Evolutionary conservation across 2,329 filamentous ascomycete species (phyloP).

Genomic region (Phaeosphaeriaceae sp.): DNA sequence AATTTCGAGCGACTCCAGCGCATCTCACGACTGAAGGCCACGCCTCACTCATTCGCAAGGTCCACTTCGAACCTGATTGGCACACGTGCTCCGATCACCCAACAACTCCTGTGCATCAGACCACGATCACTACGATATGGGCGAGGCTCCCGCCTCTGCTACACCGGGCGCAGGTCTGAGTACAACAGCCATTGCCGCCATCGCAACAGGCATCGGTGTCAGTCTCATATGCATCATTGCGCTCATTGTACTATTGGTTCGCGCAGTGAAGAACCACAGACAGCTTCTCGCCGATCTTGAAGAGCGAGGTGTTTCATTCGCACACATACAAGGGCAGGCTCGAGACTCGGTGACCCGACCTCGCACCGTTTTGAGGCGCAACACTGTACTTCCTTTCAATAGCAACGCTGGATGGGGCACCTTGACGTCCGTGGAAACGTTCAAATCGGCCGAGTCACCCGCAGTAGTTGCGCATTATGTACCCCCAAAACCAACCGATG

Average conservation of each 20-base stretch:
- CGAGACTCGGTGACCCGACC: slow-evolving; percentile 31
- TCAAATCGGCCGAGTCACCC: slow-evolving; percentile 25
- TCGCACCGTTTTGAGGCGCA: slow-evolving; percentile 42
- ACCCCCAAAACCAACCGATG: slow-evolving; percentile 31
- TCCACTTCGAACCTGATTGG: not conserved
- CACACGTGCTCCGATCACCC: not conserved
- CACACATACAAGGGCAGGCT: slow-evolving; percentile 27
- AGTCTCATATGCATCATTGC: slow-evolving; percentile 34
- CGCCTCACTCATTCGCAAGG: not conserved
- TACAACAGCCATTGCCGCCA: slow-evolving; percentile 30
- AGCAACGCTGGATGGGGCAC: slow-evolving; percentile 51
- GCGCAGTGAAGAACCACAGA: slow-evolving; percentile 37
- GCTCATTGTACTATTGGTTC: slow-evolving; percentile 35
- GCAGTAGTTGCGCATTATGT: slow-evolving; percentile 26
- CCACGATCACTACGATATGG: slow-evolving; percentile 8
- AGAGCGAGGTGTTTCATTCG: slow-evolving; percentile 38
- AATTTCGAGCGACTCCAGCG: not conserved
- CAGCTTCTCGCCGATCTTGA: slow-evolving; percentile 42
- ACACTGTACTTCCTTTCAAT: slow-evolving; percentile 44
- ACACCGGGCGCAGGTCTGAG: slow-evolving; percentile 25
- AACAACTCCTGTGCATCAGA: slow-evolving; percentile 4
- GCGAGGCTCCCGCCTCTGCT: slow-evolving; percentile 7
- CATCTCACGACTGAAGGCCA: not conserved
- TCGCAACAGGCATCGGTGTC: slow-evolving; percentile 33
- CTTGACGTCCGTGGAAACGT: slow-evolving; percentile 50